Evolutionary conservation across 2,329 filamentous ascomycete species (phyloP), one percentile per base, ranked within the genome.

Genomic region (Elsinoe arachidis): DNA sequence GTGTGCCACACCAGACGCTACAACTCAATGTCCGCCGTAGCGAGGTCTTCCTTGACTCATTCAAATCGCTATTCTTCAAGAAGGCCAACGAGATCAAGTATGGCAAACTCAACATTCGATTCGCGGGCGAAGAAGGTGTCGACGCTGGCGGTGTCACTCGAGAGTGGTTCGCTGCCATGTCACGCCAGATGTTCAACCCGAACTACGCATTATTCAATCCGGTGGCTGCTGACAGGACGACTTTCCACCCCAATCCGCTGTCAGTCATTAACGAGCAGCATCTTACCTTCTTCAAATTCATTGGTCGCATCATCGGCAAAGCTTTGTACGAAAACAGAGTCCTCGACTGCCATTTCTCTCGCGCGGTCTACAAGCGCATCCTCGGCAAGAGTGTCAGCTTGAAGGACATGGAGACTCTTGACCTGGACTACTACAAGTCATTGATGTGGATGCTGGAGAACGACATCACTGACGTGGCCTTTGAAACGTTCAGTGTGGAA

Each of bases 361-460:
- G 93, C 68, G 95, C 95, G 12, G 92, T 99, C 54, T 99, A 99
- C 80, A 97, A 97, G 77, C 87, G 90, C 64, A 96, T 99, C 62
- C 82, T 99, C 26, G 89, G 93, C 69, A 95, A 95, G 71, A 84
- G 89, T 2, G 92, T 97, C 39, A 96, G 91, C 7, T 87, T 99
- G 72, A 99, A 99, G 76, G 93, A 99, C 67, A 97, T 99, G 90
- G 93, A 99, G 73, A 96, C 91, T 19, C 87, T 99, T 61, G 93
- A 99, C 70, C 85, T 95, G 2, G 92, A 99, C 67, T 99, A 99
- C 76, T 96, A 97, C 82, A 99, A 97, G 73, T 97, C 92, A 12
- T 80, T 99, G 19, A 84, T 93, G 60, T 99, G 95, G 95, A 97
- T 99, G 85, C 79, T 97, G 58, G 89, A 96, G 69, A 97, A 99